These are phyloP conservation scores for Boehmeria nivea DNA, from an alignment of 306 rosid genomes.

Conservation along the genomic window DNA sequence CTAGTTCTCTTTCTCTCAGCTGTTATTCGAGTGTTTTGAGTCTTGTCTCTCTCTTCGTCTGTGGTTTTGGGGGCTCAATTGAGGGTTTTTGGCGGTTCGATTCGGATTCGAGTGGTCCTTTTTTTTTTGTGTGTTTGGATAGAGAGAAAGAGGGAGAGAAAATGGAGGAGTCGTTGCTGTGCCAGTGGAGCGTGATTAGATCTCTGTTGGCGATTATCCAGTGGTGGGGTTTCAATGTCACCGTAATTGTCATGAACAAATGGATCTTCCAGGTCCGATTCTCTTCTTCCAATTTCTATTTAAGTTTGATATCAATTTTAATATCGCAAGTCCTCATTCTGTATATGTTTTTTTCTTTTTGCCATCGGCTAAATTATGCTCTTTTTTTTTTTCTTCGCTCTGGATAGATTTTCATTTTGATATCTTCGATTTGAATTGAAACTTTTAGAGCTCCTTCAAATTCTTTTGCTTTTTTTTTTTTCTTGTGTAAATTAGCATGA, in stretches of 20 bases:
- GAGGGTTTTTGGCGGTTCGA: slow-evolving; percentile 6
- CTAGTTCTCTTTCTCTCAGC: background rate
- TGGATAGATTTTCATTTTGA: no score
- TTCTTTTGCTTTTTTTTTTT: no score
- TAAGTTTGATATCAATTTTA: no score
- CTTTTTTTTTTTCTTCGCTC: no score
- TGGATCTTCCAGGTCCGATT: slow-evolving; percentile 92
- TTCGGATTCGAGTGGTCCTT: slow-evolving; percentile 5
- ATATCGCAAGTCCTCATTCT: background rate
- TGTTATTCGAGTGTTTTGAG: no score
- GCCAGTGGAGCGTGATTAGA: slow-evolving; percentile 70
- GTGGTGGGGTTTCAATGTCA: slow-evolving; percentile 95
- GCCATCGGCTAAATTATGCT: no score
- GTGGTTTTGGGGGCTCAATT: background rate
- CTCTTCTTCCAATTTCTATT: background rate
- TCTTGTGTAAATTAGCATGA: no score
- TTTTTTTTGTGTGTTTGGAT: slow-evolving; percentile 21
- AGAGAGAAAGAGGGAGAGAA: slow-evolving; percentile 15
- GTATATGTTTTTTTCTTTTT: background rate
- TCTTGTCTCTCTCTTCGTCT: background rate
- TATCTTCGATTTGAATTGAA: no score
- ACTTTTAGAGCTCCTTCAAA: no score
- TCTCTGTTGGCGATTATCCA: slow-evolving; percentile 84
- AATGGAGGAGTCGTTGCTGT: slow-evolving; percentile 68
- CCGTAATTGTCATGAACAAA: slow-evolving; percentile 88